Conservation (phyloP, 2,329 filamentous ascomycete genomes). For the Teratosphaeria viscida region DNA sequence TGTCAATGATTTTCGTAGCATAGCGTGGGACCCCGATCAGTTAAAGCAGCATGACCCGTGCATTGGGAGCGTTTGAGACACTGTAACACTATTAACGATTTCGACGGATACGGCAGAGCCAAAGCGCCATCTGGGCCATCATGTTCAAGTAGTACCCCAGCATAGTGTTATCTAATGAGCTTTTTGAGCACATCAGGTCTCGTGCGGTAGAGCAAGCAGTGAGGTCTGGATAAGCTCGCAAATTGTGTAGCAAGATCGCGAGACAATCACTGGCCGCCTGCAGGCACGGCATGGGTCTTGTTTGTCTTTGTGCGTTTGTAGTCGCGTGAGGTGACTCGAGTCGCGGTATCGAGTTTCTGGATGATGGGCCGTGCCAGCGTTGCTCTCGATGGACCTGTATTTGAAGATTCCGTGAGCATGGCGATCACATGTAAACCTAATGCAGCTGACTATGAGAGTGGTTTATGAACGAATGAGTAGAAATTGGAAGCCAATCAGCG, state of each 20-base stretch:
- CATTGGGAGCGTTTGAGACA: not conserved
- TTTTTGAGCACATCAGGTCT: not conserved
- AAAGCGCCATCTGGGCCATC: not conserved
- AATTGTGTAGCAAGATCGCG: slow-evolving; percentile 8
- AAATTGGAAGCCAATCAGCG: not conserved
- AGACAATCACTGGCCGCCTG: slow-evolving; percentile 7
- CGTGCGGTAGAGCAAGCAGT: not conserved
- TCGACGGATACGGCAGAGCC: not conserved
- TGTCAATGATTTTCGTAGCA: not conserved
- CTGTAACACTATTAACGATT: not conserved
- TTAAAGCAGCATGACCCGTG: not conserved
- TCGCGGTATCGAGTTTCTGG: no score
- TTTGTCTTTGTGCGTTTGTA: not conserved
- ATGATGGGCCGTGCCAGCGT: not conserved
- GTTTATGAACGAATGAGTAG: not conserved
- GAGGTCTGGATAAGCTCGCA: slow-evolving; percentile 6
- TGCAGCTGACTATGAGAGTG: not conserved
- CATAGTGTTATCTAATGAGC: not conserved
- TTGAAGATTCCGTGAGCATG: no score
- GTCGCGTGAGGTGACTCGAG: not conserved
- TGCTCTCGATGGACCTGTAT: not conserved
- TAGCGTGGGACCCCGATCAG: not conserved
- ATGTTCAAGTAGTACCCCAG: not conserved
- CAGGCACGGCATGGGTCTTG: not conserved
- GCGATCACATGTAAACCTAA: not conserved